phyloP scores from a whole-genome alignment of 306 rosid genomes.

The Coriaria nepalensis region DNA sequence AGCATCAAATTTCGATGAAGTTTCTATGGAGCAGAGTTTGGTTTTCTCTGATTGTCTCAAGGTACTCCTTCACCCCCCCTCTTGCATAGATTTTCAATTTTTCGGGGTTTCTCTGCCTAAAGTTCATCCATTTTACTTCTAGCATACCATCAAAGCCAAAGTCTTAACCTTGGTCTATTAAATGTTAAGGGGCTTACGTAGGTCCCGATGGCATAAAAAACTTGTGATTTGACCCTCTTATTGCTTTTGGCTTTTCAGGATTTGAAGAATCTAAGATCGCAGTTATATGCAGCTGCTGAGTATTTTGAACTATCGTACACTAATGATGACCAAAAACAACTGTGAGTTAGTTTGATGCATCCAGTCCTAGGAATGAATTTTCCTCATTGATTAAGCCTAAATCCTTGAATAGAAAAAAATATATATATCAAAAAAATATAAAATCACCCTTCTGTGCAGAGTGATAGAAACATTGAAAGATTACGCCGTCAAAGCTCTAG shows the following conservation, averaged over 20 bases:
- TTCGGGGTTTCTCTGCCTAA: neutral
- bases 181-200: no score
- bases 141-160: slow-evolving; percentile 4
- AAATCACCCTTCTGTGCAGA: slow-evolving; percentile 23
- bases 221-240: slow-evolving; percentile 7
- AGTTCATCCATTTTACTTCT: neutral
- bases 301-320: slow-evolving; percentile 89
- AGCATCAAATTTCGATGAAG: slow-evolving; percentile 81
- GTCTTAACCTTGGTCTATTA: no score
- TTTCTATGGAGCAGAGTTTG: slow-evolving; percentile 89
- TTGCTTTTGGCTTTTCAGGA: slow-evolving; percentile 42
- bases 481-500: slow-evolving; percentile 91
- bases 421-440: neutral
- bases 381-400: slow-evolving; percentile 3
- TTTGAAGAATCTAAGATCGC: slow-evolving; percentile 82
- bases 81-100: neutral
- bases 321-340: slow-evolving; percentile 89
- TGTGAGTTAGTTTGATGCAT: slow-evolving; percentile 38
- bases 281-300: slow-evolving; percentile 92
- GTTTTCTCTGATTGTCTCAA: slow-evolving; percentile 85
- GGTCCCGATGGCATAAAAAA: no score
- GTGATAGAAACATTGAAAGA: slow-evolving; percentile 93
- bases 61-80: slow-evolving; percentile 28
- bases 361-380: neutral
- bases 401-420: slow-evolving; percentile 1